phyloP scores from a whole-genome alignment of 2,329 filamentous ascomycete species.

The Ophiocordyceps sinensis region DNA sequence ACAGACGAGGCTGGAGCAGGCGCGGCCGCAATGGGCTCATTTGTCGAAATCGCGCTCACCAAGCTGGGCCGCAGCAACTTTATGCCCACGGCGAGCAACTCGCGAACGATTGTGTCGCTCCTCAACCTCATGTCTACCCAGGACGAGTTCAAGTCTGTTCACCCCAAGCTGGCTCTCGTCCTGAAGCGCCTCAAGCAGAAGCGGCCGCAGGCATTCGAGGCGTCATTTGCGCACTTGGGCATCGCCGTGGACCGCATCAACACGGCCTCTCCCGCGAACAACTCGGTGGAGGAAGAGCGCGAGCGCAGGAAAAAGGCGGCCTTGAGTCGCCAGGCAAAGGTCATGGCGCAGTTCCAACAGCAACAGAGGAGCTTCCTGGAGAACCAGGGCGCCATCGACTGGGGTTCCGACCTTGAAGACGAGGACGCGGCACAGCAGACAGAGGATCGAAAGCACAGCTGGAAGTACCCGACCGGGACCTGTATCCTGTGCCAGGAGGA shows the following conservation, averaged over 20 bases:
- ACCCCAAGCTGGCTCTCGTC: conserved; percentile 72
- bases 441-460: conserved; percentile 49
- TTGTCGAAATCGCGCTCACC: conserved; percentile 56
- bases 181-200: conserved; percentile 76
- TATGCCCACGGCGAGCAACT: conserved; percentile 37
- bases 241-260: conserved; percentile 66
- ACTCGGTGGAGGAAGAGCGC: conserved; percentile 54
- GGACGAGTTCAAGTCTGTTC: conserved; percentile 67
- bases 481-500: conserved; percentile 97
- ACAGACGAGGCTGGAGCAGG: conserved; percentile 37
- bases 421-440: conserved; percentile 44
- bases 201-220: conserved; percentile 57
- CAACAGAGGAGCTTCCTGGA: conserved; percentile 93
- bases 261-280: conserved; percentile 64
- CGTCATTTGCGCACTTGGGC: conserved; percentile 47
- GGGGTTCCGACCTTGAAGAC: conserved; percentile 67
- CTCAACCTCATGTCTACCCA: conserved; percentile 47
- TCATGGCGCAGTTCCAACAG: conserved; percentile 97
- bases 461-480: conserved; percentile 84
- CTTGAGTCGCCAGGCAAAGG: conserved; percentile 72
- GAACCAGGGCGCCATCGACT: conserved; percentile 75
- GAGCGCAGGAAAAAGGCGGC: conserved; percentile 85
- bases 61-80: conserved; percentile 48
- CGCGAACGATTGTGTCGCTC: conserved; percentile 50
- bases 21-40: conserved; percentile 39